Evolutionary conservation across 1,139 yeast genomes (phyloP).

Genomic region (Hyphopichia khmerensis): DNA sequence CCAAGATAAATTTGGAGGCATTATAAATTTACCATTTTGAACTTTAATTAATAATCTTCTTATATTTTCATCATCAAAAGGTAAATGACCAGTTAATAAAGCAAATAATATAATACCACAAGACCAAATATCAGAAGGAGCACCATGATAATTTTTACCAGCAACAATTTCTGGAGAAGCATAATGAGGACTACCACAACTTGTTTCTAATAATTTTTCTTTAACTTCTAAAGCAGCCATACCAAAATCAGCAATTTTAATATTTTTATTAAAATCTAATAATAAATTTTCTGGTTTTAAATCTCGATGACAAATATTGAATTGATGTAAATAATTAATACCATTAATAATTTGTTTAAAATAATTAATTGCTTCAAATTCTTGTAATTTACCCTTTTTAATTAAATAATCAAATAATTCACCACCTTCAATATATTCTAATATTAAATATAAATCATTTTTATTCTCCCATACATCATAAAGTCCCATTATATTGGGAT

Average conservation of each 20-base stretch:
- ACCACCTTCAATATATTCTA: slow-evolving; percentile 97
- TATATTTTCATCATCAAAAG: slow-evolving; percentile 95
- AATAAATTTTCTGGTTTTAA: slow-evolving; percentile 92
- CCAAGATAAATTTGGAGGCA: slow-evolving; percentile 75
- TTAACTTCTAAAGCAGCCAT: slow-evolving; percentile 98
- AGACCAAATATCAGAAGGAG: slow-evolving; percentile 98
- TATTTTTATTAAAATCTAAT: slow-evolving; percentile 81
- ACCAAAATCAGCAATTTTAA: slow-evolving; percentile 97
- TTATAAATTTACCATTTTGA: slow-evolving; percentile 80
- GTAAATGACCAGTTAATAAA: slow-evolving; percentile 87
- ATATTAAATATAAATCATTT: slow-evolving; percentile 83
- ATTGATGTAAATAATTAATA: slow-evolving; percentile 88
- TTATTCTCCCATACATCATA: slow-evolving; percentile 99
- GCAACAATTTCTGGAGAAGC: slow-evolving; percentile 98
- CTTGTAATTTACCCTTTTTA: slow-evolving; percentile 84
- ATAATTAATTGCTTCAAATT: slow-evolving; percentile 83
- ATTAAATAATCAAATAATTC: slow-evolving; percentile 90
- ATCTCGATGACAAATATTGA: slow-evolving; percentile 94
- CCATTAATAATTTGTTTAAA: slow-evolving; percentile 92
- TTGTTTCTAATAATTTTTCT: slow-evolving; percentile 82
- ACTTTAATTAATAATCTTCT: slow-evolving; percentile 83
- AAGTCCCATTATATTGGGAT: slow-evolving; percentile 91
- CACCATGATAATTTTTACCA: slow-evolving; percentile 92
- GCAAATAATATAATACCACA: slow-evolving; percentile 97
- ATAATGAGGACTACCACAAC: slow-evolving; percentile 98